Percentiles rank a stretch among this genome's conserved stretches.
Evolutionary conservation across 163 green algal genomes (phyloP).

Genomic region (Scenedesmus sp.): DNA sequence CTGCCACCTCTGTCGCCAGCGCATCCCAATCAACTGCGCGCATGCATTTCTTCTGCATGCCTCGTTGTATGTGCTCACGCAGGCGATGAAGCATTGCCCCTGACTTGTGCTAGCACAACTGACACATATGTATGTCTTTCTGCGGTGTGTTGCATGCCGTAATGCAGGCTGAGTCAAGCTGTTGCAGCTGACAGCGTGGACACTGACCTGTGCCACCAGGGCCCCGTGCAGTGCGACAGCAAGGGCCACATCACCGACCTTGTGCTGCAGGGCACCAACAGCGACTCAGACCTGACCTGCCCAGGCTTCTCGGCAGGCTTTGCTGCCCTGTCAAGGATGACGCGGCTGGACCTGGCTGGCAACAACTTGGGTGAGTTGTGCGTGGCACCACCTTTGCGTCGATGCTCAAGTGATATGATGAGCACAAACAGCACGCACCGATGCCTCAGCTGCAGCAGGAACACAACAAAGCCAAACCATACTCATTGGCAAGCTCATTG

Average conservation of each 20-base stretch:
- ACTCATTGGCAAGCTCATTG: too few species aligned
- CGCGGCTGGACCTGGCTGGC: constrained; percentile 39
- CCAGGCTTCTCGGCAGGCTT: constrained; percentile 30
- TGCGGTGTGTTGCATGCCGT: neutral
- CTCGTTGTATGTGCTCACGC: too few species aligned
- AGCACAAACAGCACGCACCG: neutral
- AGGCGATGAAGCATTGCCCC: too few species aligned
- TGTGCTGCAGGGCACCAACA: constrained; percentile 30
- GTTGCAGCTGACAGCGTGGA: constrained; percentile 4
- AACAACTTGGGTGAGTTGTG: constrained; percentile 19
- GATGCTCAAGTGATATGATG: neutral
- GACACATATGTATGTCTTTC: too few species aligned
- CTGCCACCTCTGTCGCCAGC: too few species aligned
- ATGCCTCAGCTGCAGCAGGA: neutral
- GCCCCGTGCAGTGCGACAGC: constrained; percentile 39
- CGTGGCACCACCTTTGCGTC: too few species aligned
- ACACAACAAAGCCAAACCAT: too few species aligned
- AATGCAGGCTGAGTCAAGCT: constrained; percentile 3
- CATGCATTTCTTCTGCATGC: too few species aligned
- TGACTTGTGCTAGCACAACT: too few species aligned
- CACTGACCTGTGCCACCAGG: constrained; percentile 43
- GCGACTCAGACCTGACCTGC: constrained; percentile 20
- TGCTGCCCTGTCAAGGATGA: constrained; percentile 31
- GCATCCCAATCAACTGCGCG: too few species aligned
- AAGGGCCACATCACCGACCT: constrained; percentile 50